Percentiles rank a stretch among this genome's conserved stretches.
Evolutionary conservation across 768 basidiomycete genomes (phyloP).

Genomic region (Termitomyces sp.): DNA sequence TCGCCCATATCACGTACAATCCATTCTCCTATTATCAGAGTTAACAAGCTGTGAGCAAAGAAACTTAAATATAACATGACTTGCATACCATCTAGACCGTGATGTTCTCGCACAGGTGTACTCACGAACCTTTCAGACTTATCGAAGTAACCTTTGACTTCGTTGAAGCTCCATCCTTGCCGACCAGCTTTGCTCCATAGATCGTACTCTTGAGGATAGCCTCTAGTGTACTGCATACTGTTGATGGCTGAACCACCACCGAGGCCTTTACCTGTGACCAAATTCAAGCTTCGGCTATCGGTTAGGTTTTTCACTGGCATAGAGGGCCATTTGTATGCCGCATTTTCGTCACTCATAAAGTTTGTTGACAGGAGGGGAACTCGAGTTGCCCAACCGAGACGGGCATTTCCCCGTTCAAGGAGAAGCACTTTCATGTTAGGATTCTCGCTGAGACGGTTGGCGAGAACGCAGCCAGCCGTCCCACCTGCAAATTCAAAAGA

Average conservation of each 20-base stretch:
- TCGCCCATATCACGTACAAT: constrained; percentile 5
- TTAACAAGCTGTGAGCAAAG: too few relatives aligned
- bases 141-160: constrained; percentile 18
- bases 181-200: constrained; percentile 17
- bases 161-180: constrained; percentile 21
- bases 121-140: constrained; percentile 17
- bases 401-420: constrained; percentile 6
- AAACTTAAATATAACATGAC: too few relatives aligned
- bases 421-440: constrained; percentile 7
- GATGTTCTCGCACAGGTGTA: neutral
- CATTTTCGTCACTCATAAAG: constrained; percentile 6
- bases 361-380: constrained; percentile 7
- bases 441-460: constrained; percentile 7
- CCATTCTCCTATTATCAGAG: constrained; percentile 7
- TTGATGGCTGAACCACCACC: constrained; percentile 24
- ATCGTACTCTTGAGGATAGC: constrained; percentile 20
- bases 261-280: constrained; percentile 21
- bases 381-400: neutral
- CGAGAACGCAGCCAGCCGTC: constrained; percentile 5
- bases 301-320: constrained; percentile 1
- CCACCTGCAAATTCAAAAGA: neutral
- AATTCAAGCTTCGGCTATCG: neutral
- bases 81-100: too few relatives aligned
- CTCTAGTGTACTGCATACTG: constrained; percentile 22
- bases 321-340: constrained; percentile 3